phyloP scores from a whole-genome alignment of 345 rosid species.

The Dovyalis caffra region DNA sequence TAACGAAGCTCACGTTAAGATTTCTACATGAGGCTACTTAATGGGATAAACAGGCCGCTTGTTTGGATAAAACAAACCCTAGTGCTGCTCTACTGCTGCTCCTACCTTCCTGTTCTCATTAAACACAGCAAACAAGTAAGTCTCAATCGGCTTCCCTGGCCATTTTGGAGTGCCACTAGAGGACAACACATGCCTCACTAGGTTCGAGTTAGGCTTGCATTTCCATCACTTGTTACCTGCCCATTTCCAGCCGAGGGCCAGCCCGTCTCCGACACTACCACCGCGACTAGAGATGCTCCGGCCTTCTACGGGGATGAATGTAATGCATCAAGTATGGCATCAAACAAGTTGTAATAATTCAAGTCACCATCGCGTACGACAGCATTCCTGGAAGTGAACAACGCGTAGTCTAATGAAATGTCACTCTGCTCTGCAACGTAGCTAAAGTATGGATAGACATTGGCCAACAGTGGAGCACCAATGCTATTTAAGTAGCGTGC shows the following conservation, averaged over 20 bases:
- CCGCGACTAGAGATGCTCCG: no score
- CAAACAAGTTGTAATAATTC: constrained; percentile 33
- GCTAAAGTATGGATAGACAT: constrained; percentile 46
- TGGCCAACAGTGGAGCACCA: no score
- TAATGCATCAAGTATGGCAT: constrained; percentile 36
- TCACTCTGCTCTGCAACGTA: constrained; percentile 23
- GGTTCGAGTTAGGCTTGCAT: no score
- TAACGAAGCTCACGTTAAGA: background rate
- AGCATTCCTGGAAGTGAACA: constrained; percentile 9
- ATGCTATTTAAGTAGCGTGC: background rate
- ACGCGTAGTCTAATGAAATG: constrained; percentile 31
- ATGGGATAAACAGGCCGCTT: background rate
- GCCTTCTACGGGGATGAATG: background rate
- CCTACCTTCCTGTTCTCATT: background rate
- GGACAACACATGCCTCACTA: no score
- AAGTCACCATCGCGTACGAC: constrained; percentile 26
- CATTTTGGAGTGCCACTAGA: no score
- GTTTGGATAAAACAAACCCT: background rate
- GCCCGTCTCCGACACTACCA: no score
- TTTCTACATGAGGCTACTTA: background rate
- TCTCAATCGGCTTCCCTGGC: no score
- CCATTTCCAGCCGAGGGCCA: no score
- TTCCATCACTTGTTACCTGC: no score
- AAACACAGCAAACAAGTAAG: no score
- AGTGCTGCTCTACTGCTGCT: background rate